Evolutionary conservation across 306 rosid species (phyloP), one percentile per base, ranked within the genome.

Genomic region (Dalbergia oliveri): DNA sequence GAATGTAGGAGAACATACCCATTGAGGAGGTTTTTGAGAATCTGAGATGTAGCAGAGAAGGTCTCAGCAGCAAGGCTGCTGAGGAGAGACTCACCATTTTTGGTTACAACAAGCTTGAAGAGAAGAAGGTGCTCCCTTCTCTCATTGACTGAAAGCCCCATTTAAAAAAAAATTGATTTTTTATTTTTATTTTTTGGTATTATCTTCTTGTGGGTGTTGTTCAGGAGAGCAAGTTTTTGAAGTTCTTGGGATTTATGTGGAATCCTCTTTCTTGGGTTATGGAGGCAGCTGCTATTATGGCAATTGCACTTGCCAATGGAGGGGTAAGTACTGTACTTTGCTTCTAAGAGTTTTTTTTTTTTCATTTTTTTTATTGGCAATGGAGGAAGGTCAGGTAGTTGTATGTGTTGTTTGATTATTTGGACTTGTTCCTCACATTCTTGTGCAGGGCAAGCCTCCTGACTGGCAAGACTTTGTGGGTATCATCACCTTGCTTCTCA

Each of bases 391-490:
- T 26, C 31, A 3, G 41, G 41, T 37, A 4, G 41, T 33, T 18
- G 77, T 49, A 44, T 78, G 76, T 69, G 39, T 35, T 35, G 1
- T 1, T 0, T 35, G 1, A 35, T n/a, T n/a, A n/a, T 37, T 37
- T 74, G 77, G 51, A 63, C 9, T 43, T 72, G 56, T 44, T 73
- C 49, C 47, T 53, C 69, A 39, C 58, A 34, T 44, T 15, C 4
- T 57, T 85, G 2, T 81, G 88, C 87, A 96, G 98, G 93, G 93
- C 35, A 96, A 91, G 82, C 91, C 94, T 13, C 99, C 98, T 23
- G 99, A 96, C 43, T 96, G 99, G 99, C 99, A 96, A 88, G 99
- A 96, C 56, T 96, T 96, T 83, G 99, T 96, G 79, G 99, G 99
- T 50, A 93, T 96, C 79, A 96, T 96, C 57, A 92, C 92, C 31